Evolutionary conservation across 2,329 filamentous ascomycete species (phyloP), one percentile per base, ranked within the genome.

Genomic region (Remersonia thermophila): DNA sequence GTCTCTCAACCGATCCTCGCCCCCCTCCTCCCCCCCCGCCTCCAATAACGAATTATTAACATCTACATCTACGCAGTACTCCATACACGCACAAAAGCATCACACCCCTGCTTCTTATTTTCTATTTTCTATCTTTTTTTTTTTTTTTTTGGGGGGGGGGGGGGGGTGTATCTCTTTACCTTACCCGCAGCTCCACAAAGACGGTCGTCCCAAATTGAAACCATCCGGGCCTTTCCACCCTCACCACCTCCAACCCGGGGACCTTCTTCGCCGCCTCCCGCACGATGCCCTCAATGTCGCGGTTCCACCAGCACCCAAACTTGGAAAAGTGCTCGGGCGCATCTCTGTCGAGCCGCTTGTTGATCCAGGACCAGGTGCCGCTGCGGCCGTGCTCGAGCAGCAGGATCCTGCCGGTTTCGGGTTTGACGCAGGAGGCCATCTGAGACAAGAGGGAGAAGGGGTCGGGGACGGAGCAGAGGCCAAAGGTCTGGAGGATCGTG

Each of bases 291-390:
- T 69, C 66, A 40, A 80, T 67, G 49, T 79, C 74, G 35, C 75
- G 61, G 55, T 80, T 80, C 73, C 73, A 79, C 75, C 75, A 79
- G 57, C 75, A 80, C 3, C 75, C 75, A 49, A 72, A 79, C 47
- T 68, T 65, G 15, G 61, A 57, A 39, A 75, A 77, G 48, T 79
- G 75, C 15, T 58, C 55, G 12, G 56, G 55, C 0, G 75, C 74
- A 38, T 66, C 64, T 43, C 56, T 59, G 55, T 80, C 74, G 23
- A 80, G 55, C 13, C 71, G 46, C 8, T 58, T 55, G 50, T 80
- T 78, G 25, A 79, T 56, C 36, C 71, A 57, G 5, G 61, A 59
- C 54, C 62, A 74, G 49, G 55, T 62, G 12, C 70, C 71, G 20
- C n/a, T n/a, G 41, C 70, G 67, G 16, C 75, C 75, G 56, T 79